Evolutionary conservation across 352 stramenopile species (phyloP).

Genomic region (Pythium aphanidermatum): DNA sequence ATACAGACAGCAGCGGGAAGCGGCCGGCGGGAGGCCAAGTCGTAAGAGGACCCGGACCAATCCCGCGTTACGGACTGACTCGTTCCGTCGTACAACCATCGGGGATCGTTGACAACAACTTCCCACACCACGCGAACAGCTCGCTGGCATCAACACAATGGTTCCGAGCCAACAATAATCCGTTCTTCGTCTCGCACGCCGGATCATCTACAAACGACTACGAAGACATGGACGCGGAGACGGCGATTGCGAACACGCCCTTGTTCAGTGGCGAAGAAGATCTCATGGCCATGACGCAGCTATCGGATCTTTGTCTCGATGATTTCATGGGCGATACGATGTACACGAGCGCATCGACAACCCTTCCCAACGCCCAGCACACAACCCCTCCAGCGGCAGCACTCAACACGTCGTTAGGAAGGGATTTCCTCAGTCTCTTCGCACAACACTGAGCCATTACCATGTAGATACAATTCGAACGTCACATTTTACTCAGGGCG

Average conservation of each 20-base stretch:
- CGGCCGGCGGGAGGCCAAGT: no score
- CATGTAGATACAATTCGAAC: no score
- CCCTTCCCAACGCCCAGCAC: no score
- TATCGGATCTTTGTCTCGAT: slow-evolving; percentile 62
- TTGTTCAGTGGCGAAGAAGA: slow-evolving; percentile 44
- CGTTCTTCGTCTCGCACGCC: slow-evolving; percentile 31
- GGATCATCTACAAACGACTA: slow-evolving; percentile 12
- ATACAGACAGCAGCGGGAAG: no score
- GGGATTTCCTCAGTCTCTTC: slow-evolving; percentile 79
- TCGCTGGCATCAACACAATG: slow-evolving; percentile 21
- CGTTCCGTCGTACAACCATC: not conserved
- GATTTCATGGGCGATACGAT: slow-evolving; percentile 61
- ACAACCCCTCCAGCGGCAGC: no score
- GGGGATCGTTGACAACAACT: slow-evolving; percentile 12
- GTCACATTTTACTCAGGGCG: no score
- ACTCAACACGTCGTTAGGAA: slow-evolving; percentile 66
- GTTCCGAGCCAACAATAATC: slow-evolving; percentile 48
- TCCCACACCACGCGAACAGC: not conserved
- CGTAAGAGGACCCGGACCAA: no score
- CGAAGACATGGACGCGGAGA: slow-evolving; percentile 62
- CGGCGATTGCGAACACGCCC: slow-evolving; percentile 56
- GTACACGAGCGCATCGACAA: no score
- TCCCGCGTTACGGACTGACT: no score
- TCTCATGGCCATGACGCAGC: slow-evolving; percentile 43
- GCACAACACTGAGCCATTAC: slow-evolving; percentile 66